Conservation (phyloP, 306 rosid species). For the Cicer bijugum region DNA sequence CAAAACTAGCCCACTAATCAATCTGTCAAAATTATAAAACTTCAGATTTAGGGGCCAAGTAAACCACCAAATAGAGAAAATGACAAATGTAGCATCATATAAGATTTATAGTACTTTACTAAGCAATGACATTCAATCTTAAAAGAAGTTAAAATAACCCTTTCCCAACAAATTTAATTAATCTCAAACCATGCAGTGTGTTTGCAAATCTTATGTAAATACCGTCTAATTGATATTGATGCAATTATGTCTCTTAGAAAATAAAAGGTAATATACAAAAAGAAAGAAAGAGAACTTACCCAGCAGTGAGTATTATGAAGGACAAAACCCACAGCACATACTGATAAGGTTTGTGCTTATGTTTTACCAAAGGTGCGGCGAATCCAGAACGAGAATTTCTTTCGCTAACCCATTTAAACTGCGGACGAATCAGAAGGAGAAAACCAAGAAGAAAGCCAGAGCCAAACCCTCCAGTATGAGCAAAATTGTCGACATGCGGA, state of each 20-base stretch:
- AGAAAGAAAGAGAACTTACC: conserved; percentile 50
- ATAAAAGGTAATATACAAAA: conserved; percentile 29
- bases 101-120: not conserved
- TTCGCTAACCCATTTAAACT: conserved; percentile 69
- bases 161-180: conserved; percentile 6
- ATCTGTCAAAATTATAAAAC: conserved; percentile 53
- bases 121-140: not conserved
- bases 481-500: conserved; percentile 91
- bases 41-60: conserved; percentile 31
- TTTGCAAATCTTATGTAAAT: not conserved
- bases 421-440: conserved; percentile 74
- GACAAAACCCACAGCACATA: conserved; percentile 69
- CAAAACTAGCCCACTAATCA: conserved; percentile 55
- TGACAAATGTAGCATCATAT: conserved; percentile 3
- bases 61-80: conserved; percentile 21
- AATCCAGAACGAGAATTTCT: conserved; percentile 40
- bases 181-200: not conserved
- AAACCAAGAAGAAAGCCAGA: conserved; percentile 91
- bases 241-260: conserved; percentile 5
- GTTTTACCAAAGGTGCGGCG: conserved; percentile 47
- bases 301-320: conserved; percentile 56
- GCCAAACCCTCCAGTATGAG: conserved; percentile 86
- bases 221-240: conserved; percentile 5
- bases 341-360: conserved; percentile 75
- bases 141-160: too few species aligned